Conservation (phyloP, 2,329 filamentous ascomycete genomes). For the Penicillium brasilianum region DNA sequence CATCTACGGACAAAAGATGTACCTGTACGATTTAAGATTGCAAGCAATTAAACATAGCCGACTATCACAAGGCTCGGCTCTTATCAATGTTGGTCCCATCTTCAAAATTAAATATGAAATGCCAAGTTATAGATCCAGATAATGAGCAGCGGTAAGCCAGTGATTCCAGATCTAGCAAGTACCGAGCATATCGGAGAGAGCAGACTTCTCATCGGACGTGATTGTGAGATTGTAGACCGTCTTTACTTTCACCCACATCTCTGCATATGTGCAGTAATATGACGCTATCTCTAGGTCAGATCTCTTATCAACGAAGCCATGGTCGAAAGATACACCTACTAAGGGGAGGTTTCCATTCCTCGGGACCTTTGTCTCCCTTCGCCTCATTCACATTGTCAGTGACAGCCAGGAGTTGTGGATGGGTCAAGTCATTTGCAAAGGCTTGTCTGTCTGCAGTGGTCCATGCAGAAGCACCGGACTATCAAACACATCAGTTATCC, state of each 20-base stretch:
- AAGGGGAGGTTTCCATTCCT: conserved; percentile 75
- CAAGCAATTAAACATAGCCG: not conserved
- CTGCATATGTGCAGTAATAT: conserved; percentile 80
- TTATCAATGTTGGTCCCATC: not conserved
- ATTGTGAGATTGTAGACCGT: conserved; percentile 70
- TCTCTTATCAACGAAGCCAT: conserved; percentile 7
- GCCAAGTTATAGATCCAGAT: not conserved
- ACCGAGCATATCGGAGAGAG: conserved; percentile 67
- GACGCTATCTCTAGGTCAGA: conserved; percentile 41
- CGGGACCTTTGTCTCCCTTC: conserved; percentile 76
- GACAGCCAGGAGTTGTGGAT: conserved; percentile 79
- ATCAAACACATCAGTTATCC: not conserved
- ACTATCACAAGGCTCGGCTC: not conserved
- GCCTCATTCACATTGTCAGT: conserved; percentile 75
- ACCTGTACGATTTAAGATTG: not conserved
- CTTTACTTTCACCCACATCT: conserved; percentile 80
- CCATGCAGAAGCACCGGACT: conserved; percentile 71
- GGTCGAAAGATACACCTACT: conserved; percentile 41
- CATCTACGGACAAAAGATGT: not conserved
- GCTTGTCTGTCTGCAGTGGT: conserved; percentile 67
- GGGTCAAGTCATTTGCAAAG: conserved; percentile 77
- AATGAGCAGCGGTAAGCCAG: not conserved
- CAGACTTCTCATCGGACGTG: conserved; percentile 73
- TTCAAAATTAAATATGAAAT: not conserved
- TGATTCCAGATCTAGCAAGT: conserved; percentile 58